Conservation (phyloP, 2,329 filamentous ascomycete species). For the Neocatenulostroma microsporum region DNA sequence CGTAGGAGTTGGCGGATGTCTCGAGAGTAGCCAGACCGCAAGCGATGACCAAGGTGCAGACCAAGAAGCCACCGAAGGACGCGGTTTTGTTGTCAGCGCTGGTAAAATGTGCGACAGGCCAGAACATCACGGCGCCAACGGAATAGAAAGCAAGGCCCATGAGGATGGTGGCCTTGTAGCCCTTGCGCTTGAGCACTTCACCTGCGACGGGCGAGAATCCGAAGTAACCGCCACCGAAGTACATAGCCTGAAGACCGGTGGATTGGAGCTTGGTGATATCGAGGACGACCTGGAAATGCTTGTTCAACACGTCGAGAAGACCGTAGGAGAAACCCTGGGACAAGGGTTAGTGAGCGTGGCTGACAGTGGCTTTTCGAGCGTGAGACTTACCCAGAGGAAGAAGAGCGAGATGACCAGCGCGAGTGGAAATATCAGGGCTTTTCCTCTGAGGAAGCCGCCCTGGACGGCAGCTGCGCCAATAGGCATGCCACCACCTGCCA, state of each 20-base stretch:
- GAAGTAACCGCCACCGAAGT: conserved; percentile 38
- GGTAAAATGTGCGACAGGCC: conserved; percentile 31
- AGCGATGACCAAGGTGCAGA: conserved; percentile 33
- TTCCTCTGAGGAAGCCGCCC: conserved; percentile 37
- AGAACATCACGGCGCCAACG: conserved; percentile 33
- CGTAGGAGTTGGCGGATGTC: conserved; percentile 34
- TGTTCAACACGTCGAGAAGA: conserved; percentile 26
- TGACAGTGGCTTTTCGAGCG: no score
- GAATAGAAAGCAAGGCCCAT: conserved; percentile 33
- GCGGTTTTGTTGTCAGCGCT: conserved; percentile 22
- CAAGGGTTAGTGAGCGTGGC: no score
- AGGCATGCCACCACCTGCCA: conserved; percentile 36
- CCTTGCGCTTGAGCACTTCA: conserved; percentile 37
- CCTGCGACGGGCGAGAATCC: conserved; percentile 37
- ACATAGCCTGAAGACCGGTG: conserved; percentile 38
- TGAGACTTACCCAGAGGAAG: conserved; percentile 41
- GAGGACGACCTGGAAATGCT: conserved; percentile 31
- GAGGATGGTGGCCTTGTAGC: conserved; percentile 41
- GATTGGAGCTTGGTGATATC: conserved; percentile 35
- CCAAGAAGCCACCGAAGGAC: conserved; percentile 32
- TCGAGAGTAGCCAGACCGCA: conserved; percentile 35
- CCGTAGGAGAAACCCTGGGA: conserved; percentile 34
- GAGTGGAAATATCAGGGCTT: conserved; percentile 44
- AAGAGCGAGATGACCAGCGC: conserved; percentile 41
- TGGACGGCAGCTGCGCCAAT: conserved; percentile 30